phyloP scores from a whole-genome alignment of 768 basidiomycete species.

The Hemileccinum impolitum region DNA sequence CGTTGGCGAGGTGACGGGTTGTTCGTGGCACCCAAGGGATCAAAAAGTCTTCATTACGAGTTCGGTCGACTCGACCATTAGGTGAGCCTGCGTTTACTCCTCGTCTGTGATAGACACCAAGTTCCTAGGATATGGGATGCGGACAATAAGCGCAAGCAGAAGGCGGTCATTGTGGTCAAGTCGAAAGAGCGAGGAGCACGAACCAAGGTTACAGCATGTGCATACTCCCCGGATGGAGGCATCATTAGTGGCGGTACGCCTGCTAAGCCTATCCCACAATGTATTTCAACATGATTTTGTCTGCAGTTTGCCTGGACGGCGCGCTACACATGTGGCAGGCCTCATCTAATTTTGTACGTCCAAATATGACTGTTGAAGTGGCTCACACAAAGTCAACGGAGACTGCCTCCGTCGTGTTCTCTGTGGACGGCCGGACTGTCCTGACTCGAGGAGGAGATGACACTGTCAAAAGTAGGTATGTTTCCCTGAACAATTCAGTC shows the following conservation, averaged over 20 bases:
- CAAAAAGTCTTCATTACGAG: slow-evolving; percentile 82
- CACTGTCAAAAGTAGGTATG: slow-evolving; percentile 86
- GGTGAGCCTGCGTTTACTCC: slow-evolving; percentile 44
- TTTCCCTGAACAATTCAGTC: not conserved
- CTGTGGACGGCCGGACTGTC: slow-evolving; percentile 81
- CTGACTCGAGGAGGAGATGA: slow-evolving; percentile 92
- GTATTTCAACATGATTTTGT: slow-evolving; percentile 5
- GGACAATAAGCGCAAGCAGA: slow-evolving; percentile 90
- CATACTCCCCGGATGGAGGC: slow-evolving; percentile 87
- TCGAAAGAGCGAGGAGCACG: slow-evolving; percentile 92
- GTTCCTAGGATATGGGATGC: slow-evolving; percentile 84
- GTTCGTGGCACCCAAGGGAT: slow-evolving; percentile 92
- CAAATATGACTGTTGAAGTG: slow-evolving; percentile 79
- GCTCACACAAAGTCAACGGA: slow-evolving; percentile 87
- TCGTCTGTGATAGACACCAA: slow-evolving; percentile 4
- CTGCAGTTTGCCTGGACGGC: slow-evolving; percentile 83
- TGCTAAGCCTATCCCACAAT: slow-evolving; percentile 9
- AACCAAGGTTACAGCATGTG: slow-evolving; percentile 85
- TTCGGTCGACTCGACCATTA: slow-evolving; percentile 93
- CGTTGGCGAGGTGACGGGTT: slow-evolving; percentile 86
- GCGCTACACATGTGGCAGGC: slow-evolving; percentile 92
- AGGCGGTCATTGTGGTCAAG: slow-evolving; percentile 93
- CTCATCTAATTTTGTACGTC: slow-evolving; percentile 89
- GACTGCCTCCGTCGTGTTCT: slow-evolving; percentile 84
- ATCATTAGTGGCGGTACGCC: slow-evolving; percentile 81